phyloP scores from a whole-genome alignment of 2,329 filamentous ascomycete genomes.

The Fusarium sp. region DNA sequence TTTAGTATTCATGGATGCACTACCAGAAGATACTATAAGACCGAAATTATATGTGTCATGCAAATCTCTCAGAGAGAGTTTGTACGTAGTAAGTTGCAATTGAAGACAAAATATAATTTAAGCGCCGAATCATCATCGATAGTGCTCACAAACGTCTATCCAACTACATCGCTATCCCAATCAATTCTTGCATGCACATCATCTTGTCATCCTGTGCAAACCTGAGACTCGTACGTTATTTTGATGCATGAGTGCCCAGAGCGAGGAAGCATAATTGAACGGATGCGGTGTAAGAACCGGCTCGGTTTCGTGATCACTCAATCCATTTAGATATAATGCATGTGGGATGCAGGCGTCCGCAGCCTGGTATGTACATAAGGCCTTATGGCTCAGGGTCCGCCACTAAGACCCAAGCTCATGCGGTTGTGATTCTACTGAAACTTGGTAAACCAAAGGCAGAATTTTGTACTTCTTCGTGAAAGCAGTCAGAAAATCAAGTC shows the following conservation, averaged over 20 bases:
- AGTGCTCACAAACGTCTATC: too few species aligned
- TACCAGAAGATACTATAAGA: not conserved
- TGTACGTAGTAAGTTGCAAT: not conserved
- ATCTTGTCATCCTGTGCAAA: slow-evolving; percentile 2
- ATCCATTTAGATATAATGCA: not conserved
- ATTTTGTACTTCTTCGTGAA: not conserved
- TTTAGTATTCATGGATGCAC: not conserved
- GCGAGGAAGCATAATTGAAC: not conserved
- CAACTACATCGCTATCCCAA: not conserved
- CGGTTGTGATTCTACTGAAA: not conserved
- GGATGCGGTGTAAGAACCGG: slow-evolving; percentile 4
- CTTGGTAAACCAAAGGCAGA: not conserved
- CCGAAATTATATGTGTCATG: not conserved
- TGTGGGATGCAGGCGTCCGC: not conserved
- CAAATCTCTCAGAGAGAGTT: not conserved
- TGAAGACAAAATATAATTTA: too few species aligned
- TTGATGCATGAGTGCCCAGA: not conserved
- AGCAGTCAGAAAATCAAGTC: not conserved
- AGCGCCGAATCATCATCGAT: too few species aligned
- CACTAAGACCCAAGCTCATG: not conserved
- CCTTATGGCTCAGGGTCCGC: not conserved
- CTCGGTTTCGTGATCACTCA: not conserved
- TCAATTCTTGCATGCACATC: slow-evolving; percentile 2
- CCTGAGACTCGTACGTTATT: not conserved
- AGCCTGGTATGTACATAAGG: not conserved